Evolutionary conservation across 768 basidiomycete genomes (phyloP).

Genomic region (Amanita inopinata): DNA sequence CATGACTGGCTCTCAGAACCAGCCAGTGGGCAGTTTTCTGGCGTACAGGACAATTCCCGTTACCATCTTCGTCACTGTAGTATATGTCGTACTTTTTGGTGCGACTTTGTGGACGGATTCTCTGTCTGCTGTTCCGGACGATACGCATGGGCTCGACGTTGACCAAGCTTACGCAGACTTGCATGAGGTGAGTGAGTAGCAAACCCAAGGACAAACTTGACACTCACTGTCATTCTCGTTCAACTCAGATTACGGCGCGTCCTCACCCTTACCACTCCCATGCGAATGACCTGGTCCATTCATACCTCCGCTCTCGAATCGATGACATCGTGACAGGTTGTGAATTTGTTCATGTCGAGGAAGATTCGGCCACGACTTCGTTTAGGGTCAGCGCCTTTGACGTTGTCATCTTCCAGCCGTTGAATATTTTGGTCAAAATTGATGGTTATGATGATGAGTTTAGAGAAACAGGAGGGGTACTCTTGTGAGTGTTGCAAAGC

Average conservation of each 20-base stretch:
- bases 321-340: slow-evolving; percentile 31
- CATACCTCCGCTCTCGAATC: slow-evolving; percentile 49
- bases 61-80: slow-evolving; percentile 29
- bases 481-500: slow-evolving; percentile 30
- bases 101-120: slow-evolving; percentile 40
- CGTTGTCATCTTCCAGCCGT: slow-evolving; percentile 52
- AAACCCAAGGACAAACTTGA: neutral
- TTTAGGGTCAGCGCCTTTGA: slow-evolving; percentile 13
- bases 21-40: neutral
- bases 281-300: slow-evolving; percentile 59
- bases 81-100: slow-evolving; percentile 39
- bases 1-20: too few species aligned
- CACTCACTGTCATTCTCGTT: slow-evolving; percentile 12
- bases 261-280: slow-evolving; percentile 78
- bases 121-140: slow-evolving; percentile 32
- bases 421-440: slow-evolving; percentile 58
- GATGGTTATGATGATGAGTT: slow-evolving; percentile 35
- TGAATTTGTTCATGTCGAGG: slow-evolving; percentile 38
- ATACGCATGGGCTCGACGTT: slow-evolving; percentile 37
- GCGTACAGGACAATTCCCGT: slow-evolving; percentile 19
- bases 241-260: slow-evolving; percentile 42
- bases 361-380: slow-evolving; percentile 27
- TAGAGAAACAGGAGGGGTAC: slow-evolving; percentile 32
- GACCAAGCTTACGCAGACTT: slow-evolving; percentile 51
- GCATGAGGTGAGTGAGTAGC: slow-evolving; percentile 29